These are phyloP conservation scores for Basipetospora sp. DNA, from an alignment of 2,329 filamentous ascomycete species.

Conservation along the genomic window DNA sequence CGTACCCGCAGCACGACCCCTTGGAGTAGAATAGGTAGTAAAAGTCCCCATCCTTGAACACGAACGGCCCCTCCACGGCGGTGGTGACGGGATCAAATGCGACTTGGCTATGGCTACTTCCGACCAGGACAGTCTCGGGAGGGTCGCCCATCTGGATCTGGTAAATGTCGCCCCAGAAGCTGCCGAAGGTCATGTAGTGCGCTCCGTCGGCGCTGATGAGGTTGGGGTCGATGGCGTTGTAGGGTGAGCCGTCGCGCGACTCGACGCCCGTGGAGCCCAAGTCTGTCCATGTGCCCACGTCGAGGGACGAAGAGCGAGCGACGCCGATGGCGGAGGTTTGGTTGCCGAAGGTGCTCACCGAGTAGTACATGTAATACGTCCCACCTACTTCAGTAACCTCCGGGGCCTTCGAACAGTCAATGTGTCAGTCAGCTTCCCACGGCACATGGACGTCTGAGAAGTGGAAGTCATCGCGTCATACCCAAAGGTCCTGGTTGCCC, in stretches of 20 bases:
- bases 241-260: slow-evolving; percentile 25
- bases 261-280: slow-evolving; percentile 38
- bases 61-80: too few relatives aligned
- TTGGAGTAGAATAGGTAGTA: too few relatives aligned
- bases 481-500: too few relatives aligned
- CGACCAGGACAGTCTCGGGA: slow-evolving; percentile 16
- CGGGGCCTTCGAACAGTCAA: too few relatives aligned
- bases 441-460: too few relatives aligned
- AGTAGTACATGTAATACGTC: too few relatives aligned
- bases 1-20: too few relatives aligned
- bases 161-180: slow-evolving; percentile 53
- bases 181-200: slow-evolving; percentile 47
- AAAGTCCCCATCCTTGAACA: too few relatives aligned
- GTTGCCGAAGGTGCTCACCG: slow-evolving; percentile 44
- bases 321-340: slow-evolving; percentile 49
- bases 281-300: slow-evolving; percentile 45
- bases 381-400: too few relatives aligned
- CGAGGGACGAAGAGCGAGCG: slow-evolving; percentile 29
- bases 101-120: slow-evolving; percentile 1
- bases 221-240: slow-evolving; percentile 48
- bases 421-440: too few relatives aligned
- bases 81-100: neutral
- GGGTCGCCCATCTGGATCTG: slow-evolving; percentile 37
- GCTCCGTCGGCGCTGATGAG: slow-evolving; percentile 26
- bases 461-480: too few relatives aligned